Evolutionary conservation across 495 filamentous ascomycete genomes (phyloP).

Genomic region (Aspergillus baeticus): DNA sequence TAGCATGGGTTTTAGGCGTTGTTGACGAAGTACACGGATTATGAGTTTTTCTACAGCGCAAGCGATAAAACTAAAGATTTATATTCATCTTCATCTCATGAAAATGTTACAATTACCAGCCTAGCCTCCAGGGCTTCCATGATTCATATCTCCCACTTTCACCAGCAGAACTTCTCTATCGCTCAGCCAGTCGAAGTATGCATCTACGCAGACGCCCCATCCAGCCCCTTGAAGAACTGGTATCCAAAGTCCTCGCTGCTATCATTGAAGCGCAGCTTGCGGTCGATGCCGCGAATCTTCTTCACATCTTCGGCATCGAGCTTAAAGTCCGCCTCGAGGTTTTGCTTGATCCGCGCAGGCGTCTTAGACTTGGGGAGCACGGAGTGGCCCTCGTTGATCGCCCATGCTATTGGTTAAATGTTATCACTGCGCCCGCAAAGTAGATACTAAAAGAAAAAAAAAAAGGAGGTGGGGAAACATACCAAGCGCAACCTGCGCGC

Average conservation of each 20-base stretch:
- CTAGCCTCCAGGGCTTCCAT: too few relatives aligned
- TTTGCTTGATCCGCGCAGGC: slow-evolving; percentile 50
- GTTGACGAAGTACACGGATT: too few relatives aligned
- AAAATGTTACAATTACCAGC: too few relatives aligned
- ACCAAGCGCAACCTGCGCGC: slow-evolving; percentile 62
- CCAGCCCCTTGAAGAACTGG: slow-evolving; percentile 60
- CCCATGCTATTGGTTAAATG: slow-evolving; percentile 52
- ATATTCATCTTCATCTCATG: too few relatives aligned
- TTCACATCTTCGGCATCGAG: slow-evolving; percentile 49
- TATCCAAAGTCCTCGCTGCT: slow-evolving; percentile 53
- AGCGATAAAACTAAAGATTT: too few relatives aligned
- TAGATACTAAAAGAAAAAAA: neutral
- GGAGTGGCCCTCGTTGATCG: slow-evolving; percentile 58
- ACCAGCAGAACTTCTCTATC: neutral
- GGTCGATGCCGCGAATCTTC: slow-evolving; percentile 52
- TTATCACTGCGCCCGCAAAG: slow-evolving; percentile 11
- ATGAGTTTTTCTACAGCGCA: too few relatives aligned
- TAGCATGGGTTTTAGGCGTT: too few relatives aligned
- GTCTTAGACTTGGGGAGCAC: slow-evolving; percentile 69
- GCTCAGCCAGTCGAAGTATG: too few relatives aligned
- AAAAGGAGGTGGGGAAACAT: slow-evolving; percentile 22
- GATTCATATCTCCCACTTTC: neutral
- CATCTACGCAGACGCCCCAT: slow-evolving; percentile 34
- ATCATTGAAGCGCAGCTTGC: slow-evolving; percentile 62
- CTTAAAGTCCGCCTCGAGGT: slow-evolving; percentile 61